A percentile compares a stretch with the other conserved stretches of the same genome.
Conservation (phyloP, 768 basidiomycete genomes). For the Lenzites betulinus region DNA sequence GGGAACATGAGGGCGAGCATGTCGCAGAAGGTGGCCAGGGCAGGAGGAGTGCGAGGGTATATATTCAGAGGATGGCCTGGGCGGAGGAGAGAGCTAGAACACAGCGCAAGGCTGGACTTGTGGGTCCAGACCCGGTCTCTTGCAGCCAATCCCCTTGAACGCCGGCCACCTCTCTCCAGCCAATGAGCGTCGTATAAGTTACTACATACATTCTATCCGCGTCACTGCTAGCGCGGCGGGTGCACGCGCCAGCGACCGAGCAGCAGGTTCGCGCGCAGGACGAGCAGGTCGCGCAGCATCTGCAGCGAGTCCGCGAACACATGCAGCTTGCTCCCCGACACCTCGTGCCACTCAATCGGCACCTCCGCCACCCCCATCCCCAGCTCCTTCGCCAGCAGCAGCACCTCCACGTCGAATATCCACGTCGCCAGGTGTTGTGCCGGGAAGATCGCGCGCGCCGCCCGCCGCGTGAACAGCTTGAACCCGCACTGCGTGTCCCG, state of each 20-base stretch:
- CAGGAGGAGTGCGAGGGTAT: neutral
- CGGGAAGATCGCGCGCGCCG: slow-evolving; percentile 84
- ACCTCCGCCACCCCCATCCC: slow-evolving; percentile 83
- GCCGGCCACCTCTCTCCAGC: no score
- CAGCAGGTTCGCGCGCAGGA: slow-evolving; percentile 80
- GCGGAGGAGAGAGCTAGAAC: no score
- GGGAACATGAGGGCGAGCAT: slow-evolving; percentile 15
- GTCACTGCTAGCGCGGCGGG: neutral
- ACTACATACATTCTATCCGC: neutral
- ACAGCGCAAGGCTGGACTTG: no score
- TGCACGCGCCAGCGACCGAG: slow-evolving; percentile 70
- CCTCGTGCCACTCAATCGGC: slow-evolving; percentile 91
- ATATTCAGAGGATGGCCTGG: neutral
- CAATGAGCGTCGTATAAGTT: neutral
- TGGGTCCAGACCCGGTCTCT: slow-evolving; percentile 2
- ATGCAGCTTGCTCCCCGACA: slow-evolving; percentile 88
- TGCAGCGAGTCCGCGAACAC: slow-evolving; percentile 82
- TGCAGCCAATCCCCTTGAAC: slow-evolving; percentile 7
- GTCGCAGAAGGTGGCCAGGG: neutral
- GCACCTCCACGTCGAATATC: slow-evolving; percentile 96
- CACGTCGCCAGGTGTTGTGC: slow-evolving; percentile 85
- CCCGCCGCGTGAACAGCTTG: slow-evolving; percentile 87
- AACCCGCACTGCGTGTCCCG: slow-evolving; percentile 97
- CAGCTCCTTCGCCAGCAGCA: slow-evolving; percentile 80
- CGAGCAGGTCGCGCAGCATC: slow-evolving; percentile 86